These are phyloP conservation scores for Endocalyx cinctus DNA, from an alignment of 2,329 filamentous ascomycete species.

Conservation along the genomic window DNA sequence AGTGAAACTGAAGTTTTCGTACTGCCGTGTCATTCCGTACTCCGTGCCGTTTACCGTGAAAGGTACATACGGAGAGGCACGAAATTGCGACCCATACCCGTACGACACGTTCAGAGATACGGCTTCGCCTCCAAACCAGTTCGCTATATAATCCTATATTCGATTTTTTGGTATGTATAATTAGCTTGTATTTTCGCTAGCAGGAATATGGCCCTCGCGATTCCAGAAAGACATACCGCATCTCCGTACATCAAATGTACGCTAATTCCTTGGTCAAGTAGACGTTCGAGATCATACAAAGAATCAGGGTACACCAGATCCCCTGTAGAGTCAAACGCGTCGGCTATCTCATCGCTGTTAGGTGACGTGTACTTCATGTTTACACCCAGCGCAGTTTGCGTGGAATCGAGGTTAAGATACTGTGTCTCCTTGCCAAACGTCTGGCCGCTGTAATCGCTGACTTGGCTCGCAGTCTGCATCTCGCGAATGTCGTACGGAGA, in stretches of 20 bases:
- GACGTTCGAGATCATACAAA: not conserved
- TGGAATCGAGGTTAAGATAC: not conserved
- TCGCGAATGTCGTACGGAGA: constrained; percentile 1
- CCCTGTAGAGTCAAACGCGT: not conserved
- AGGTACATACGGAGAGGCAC: constrained; percentile 50
- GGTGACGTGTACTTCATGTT: not conserved
- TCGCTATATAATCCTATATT: not conserved
- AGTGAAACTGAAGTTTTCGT: constrained; percentile 34
- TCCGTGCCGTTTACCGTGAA: constrained; percentile 49
- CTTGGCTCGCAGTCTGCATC: not conserved
- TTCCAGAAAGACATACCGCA: no score
- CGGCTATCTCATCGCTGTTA: not conserved
- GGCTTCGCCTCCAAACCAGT: constrained; percentile 51
- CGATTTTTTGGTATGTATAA: no score
- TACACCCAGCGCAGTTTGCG: not conserved
- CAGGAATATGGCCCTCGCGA: no score
- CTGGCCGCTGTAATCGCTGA: not conserved
- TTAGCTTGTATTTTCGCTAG: no score
- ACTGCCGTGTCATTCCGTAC: not conserved
- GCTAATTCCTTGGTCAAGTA: not conserved
- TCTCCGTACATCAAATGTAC: not conserved
- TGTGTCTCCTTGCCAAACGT: no score
- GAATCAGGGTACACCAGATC: not conserved
- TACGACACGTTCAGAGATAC: constrained; percentile 48
- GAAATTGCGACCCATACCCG: constrained; percentile 41